phyloP scores from a whole-genome alignment of 495 filamentous ascomycete genomes.

The Trichocladium uniseriatum region DNA sequence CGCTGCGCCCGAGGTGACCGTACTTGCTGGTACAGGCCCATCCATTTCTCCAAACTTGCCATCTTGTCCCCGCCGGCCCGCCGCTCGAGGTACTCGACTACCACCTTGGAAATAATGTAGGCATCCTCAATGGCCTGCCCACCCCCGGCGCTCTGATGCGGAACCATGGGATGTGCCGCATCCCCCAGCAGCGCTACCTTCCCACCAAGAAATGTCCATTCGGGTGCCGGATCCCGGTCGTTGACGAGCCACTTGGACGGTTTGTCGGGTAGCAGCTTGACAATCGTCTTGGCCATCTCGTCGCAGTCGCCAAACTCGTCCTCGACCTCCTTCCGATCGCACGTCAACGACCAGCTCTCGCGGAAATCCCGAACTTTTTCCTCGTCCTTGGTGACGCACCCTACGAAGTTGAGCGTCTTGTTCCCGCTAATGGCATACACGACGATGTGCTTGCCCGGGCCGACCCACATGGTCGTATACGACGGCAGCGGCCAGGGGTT shows the following conservation, averaged over 20 bases:
- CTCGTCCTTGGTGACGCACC: slow-evolving; percentile 32
- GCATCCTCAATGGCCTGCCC: slow-evolving; percentile 35
- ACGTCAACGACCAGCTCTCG: slow-evolving; percentile 31
- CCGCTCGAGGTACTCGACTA: slow-evolving; percentile 22
- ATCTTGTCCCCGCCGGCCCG: not conserved
- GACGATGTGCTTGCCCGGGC: slow-evolving; percentile 37
- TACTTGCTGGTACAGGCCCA: slow-evolving; percentile 33
- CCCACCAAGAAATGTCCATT: slow-evolving; percentile 28
- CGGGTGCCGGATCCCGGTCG: slow-evolving; percentile 29
- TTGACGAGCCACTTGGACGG: slow-evolving; percentile 36
- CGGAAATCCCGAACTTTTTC: slow-evolving; percentile 14
- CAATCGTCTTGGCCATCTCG: slow-evolving; percentile 19
- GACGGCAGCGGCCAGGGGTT: slow-evolving; percentile 22
- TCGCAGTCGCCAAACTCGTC: slow-evolving; percentile 29
- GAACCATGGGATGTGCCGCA: slow-evolving; percentile 29
- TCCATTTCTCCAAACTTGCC: slow-evolving; percentile 17
- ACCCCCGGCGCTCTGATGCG: slow-evolving; percentile 23
- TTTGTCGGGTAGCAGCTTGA: slow-evolving; percentile 20
- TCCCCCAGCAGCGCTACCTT: slow-evolving; percentile 33
- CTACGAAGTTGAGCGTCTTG: slow-evolving; percentile 40
- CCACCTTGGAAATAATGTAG: slow-evolving; percentile 28
- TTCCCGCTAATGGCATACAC: slow-evolving; percentile 35
- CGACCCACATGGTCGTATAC: slow-evolving; percentile 27
- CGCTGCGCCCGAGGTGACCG: slow-evolving; percentile 33
- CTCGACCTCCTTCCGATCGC: slow-evolving; percentile 24